Evolutionary conservation across 805 yeast species (phyloP), one percentile per base, ranked within the genome.

Genomic region (Scheffersomyces spartinae): DNA sequence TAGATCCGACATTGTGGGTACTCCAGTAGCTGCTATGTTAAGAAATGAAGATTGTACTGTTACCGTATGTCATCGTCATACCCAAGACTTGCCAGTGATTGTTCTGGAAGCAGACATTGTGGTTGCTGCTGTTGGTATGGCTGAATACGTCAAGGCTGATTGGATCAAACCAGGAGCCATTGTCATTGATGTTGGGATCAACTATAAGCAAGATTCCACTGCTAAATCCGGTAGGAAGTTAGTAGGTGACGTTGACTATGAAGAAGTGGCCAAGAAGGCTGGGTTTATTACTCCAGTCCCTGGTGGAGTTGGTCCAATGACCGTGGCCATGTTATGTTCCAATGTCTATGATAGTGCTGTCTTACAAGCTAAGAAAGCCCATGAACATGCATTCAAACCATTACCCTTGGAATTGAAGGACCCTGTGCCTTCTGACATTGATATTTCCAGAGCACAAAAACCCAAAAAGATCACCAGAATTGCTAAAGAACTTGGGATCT

Each of bases 271-370:
- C 30, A 49, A 60, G 26, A 66, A 64, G 27, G 91, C 86, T 3
- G 56, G 75, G 8, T 70, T 66, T 40, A 69, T 91, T 35, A 86
- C 97, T 5, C 98, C 98, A 10, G 98, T 88, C 29, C 98, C 98
- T 17, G 97, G 97, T 48, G 97, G 97, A 42, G 97, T 88, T 35
- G 98, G 98, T 20, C 98, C 98, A 36, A 88, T 88, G 97, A 88
- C 98, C 15, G 96, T 88, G 24, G 95, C 95, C 20, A 85, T 86
- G 95, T 71, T 88, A 33, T 69, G 86, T 34, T 70, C 78, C 36
- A 88, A 91, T 45, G 88, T 88, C 7, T 62, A 74, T 30, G 66
- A 70, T 36, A 83, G 95, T 26, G 94, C 97, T 12, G 64, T 77
- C 41, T 57, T 68, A 28, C 71, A 65, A 43, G 64, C 57, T 28